These are phyloP conservation scores for Pseudogymnoascus sp. DNA, from an alignment of 2,329 filamentous ascomycete species.

Conservation along the genomic window DNA sequence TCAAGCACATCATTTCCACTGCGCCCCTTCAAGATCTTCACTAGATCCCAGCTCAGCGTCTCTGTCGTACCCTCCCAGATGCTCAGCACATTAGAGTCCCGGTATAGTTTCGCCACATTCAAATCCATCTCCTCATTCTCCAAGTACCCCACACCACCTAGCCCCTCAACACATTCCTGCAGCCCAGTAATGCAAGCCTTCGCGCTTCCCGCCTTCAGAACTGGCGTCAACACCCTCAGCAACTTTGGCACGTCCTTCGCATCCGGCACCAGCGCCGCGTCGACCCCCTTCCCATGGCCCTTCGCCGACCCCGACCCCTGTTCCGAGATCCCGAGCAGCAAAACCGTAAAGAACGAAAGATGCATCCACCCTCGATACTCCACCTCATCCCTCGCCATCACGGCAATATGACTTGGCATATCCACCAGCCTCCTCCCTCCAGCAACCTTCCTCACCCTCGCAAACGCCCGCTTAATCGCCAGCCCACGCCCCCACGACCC, in stretches of 20 bases:
- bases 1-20: conserved; percentile 29
- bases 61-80: conserved; percentile 72
- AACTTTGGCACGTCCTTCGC: conserved; percentile 33
- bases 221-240: conserved; percentile 50
- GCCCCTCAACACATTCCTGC: conserved; percentile 53
- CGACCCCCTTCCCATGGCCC: conserved; percentile 23
- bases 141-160: conserved; percentile 61
- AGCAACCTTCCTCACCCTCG: conserved; percentile 47
- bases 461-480: conserved; percentile 50
- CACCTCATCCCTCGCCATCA: conserved; percentile 47
- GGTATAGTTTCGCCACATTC: conserved; percentile 58
- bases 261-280: conserved; percentile 29
- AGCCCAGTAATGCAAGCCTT: conserved; percentile 43
- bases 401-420: conserved; percentile 50
- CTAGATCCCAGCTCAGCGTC: conserved; percentile 51
- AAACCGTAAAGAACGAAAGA: conserved; percentile 46
- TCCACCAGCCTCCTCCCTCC: conserved; percentile 40
- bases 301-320: conserved; percentile 25
- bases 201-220: conserved; percentile 53
- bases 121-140: conserved; percentile 55
- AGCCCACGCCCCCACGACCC: conserved; percentile 50
- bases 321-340: conserved; percentile 49
- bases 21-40: conserved; percentile 39
- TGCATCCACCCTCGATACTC: conserved; percentile 51
- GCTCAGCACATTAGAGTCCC: conserved; percentile 55